Percentiles rank a stretch among this genome's conserved stretches.
phyloP scores from a whole-genome alignment of 331 rosid genomes.

The Cydonia oblonga region DNA sequence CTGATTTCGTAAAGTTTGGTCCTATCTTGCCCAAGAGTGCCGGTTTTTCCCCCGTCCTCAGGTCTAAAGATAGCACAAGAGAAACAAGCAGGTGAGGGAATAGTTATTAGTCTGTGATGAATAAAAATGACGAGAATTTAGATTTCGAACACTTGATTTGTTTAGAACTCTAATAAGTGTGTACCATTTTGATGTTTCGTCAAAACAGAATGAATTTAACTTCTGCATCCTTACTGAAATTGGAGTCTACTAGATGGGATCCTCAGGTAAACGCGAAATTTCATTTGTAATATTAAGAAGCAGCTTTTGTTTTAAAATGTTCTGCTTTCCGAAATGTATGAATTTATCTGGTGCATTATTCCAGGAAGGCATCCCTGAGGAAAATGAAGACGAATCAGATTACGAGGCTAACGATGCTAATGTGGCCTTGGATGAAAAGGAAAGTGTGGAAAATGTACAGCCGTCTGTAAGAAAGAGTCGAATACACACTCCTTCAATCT shows the following conservation, averaged over 20 bases:
- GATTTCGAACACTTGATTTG: background rate
- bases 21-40: conserved; percentile 92
- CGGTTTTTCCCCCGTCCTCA: conserved; percentile 51
- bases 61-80: conserved; percentile 32
- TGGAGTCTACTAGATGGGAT: conserved; percentile 33
- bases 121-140: background rate
- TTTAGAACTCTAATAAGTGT: conserved; percentile 7
- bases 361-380: conserved; percentile 50
- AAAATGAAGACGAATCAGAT: conserved; percentile 49
- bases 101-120: background rate
- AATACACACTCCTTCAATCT: conserved; percentile 36
- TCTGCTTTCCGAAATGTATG: background rate
- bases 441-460: conserved; percentile 19
- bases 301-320: background rate
- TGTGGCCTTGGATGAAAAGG: conserved; percentile 31
- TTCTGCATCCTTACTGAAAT: conserved; percentile 25
- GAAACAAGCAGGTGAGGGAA: conserved; percentile 42
- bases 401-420: conserved; percentile 38
- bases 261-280: conserved; percentile 34
- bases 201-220: conserved; percentile 27
- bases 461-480: conserved; percentile 31
- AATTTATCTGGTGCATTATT: conserved; percentile 17
- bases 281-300: background rate
- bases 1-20: conserved; percentile 83
- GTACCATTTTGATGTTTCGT: conserved; percentile 9